phyloP scores from a whole-genome alignment of 2,329 filamentous ascomycete genomes.

The Pseudogymnoascus sp. region DNA sequence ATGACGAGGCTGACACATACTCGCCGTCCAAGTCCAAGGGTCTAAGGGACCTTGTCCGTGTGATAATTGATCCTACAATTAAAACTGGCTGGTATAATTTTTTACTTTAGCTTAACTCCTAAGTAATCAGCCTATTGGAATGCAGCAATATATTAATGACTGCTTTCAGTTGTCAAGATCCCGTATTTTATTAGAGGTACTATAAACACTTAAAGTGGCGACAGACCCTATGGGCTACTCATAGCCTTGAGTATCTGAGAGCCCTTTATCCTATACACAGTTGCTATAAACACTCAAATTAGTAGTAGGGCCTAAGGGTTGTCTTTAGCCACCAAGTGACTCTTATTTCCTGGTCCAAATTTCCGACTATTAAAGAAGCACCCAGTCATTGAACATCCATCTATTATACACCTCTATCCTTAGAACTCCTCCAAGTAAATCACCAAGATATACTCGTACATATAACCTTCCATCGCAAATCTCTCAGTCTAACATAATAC shows the following conservation, averaged over 20 bases:
- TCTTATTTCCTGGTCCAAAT: not conserved
- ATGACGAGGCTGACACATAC: slow-evolving; percentile 10
- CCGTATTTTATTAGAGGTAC: not conserved
- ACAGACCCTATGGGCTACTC: too few relatives aligned
- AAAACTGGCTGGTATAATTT: not conserved
- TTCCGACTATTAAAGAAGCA: not conserved
- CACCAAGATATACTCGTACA: not conserved
- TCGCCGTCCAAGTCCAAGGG: slow-evolving; percentile 14
- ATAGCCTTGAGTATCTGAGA: not conserved
- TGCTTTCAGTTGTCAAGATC: not conserved
- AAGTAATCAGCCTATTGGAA: not conserved
- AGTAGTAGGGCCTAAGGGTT: not conserved
- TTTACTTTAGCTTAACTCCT: not conserved
- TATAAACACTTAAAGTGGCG: not conserved
- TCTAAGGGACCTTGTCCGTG: slow-evolving; percentile 14
- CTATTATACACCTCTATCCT: not conserved
- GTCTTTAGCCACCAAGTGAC: not conserved
- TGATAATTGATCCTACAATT: not conserved
- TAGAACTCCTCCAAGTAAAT: not conserved
- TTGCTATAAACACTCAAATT: not conserved
- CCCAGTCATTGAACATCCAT: not conserved
- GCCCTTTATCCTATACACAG: not conserved
- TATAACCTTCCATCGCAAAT: not conserved
- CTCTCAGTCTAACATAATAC: not conserved
- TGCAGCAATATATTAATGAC: not conserved